These are phyloP conservation scores for Stevia rebaudiana DNA, from an alignment of 140 eudicot genomes.

Conservation along the genomic window DNA sequence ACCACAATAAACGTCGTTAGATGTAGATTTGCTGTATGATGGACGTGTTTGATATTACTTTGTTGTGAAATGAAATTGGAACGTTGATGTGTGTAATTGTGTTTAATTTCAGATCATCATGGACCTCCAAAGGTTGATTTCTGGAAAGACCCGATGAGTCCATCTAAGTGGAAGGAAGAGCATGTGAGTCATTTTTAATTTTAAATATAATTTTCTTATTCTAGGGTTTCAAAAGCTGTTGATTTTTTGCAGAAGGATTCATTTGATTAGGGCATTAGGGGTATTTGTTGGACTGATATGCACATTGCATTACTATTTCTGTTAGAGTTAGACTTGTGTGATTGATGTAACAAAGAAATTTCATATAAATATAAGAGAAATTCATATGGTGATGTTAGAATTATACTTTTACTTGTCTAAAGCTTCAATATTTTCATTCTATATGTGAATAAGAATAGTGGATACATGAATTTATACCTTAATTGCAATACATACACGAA, in stretches of 20 bases:
- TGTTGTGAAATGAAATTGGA: background rate
- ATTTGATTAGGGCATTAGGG: constrained; percentile 8
- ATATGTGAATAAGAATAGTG: background rate
- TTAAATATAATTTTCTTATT: background rate
- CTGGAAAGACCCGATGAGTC: constrained; percentile 61
- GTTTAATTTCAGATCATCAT: constrained; percentile 41
- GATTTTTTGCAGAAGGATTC: background rate
- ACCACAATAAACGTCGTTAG: background rate
- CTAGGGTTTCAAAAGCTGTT: constrained; percentile 3
- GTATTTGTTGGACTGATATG: constrained; percentile 15
- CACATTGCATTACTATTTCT: background rate
- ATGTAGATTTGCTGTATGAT: background rate
- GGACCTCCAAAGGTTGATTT: constrained; percentile 55
- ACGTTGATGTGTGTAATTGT: constrained; percentile 1
- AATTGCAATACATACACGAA: background rate
- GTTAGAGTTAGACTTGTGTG: constrained; percentile 3
- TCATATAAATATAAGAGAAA: background rate
- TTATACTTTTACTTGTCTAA: background rate
- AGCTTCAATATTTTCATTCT: background rate
- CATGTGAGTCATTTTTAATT: constrained; percentile 31
- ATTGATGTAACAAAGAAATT: background rate
- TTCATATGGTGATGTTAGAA: background rate
- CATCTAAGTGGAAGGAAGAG: constrained; percentile 68
- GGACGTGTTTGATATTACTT: background rate
- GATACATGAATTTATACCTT: background rate